Base-by-base conservation (phyloP, 1,139 yeast species). In the Zhuliangozyma blackwelliae region DNA sequence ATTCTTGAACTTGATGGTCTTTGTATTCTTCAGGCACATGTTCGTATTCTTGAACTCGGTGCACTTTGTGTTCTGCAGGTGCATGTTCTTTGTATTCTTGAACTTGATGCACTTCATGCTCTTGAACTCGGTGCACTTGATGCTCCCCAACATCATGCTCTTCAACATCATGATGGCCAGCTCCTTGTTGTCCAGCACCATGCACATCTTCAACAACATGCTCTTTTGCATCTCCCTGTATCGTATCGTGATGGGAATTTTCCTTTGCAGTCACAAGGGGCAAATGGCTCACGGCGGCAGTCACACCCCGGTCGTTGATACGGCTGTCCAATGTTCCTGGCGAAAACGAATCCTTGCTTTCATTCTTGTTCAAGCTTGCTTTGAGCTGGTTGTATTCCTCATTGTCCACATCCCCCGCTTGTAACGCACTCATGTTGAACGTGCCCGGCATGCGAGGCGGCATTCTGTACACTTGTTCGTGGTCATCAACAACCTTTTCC, bases 371-470 rank as follows among this genome's bases (percentile, higher is more conserved):
- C 27, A 37, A 28, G 8, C 39, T 34, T 22, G 40, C 32, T 9
- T 39, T 43, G 21, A 42, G 34, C 29, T 40, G 35, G 10, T 35
- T 38, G 20, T 35, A 38, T 25, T 36, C 32, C 19, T 54, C 55
- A 26, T 51, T 51, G 37, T 53, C 55, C 32, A 52, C 44, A 32
- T 49, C 47, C 32, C 52, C 47, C 16, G 45, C 45, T 34, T 57
- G 58, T 21, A 80, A 56, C 1, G 77, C 84, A 41, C 66, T 72
- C 33, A 81, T 81, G 51, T 81, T 74, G 45, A 72, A 63, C 0
- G 82, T 73, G 1, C 79, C 87, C 1, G 82, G 80, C 56, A 75
- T 68, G 34, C 87, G 59, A 9, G 86, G 87, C n/a, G 44, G 44
- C 38, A 40, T 37, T 2, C 40, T 31, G 2, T 37, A 38, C 12